These are phyloP conservation scores for Pelargonium myrrhifolium DNA, from an alignment of 441 rosid genomes.

Conservation along the genomic window DNA sequence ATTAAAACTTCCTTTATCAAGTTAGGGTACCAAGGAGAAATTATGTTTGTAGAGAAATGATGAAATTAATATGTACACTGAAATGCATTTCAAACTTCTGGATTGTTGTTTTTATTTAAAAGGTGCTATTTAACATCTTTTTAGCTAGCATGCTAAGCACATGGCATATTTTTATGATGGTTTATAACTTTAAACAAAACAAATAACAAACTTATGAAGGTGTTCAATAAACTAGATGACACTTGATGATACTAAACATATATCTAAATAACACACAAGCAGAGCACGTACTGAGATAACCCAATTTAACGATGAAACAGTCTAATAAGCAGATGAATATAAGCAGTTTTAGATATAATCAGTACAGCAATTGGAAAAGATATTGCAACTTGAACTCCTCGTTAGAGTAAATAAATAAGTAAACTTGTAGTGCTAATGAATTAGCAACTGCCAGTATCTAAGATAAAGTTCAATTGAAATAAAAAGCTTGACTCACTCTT, in stretches of 20 bases:
- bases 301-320: neutral
- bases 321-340: no score
- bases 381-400: neutral
- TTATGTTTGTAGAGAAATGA: neutral
- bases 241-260: neutral
- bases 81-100: neutral
- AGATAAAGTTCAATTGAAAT: slow-evolving; percentile 4
- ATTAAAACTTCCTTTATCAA: neutral
- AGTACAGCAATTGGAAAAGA: neutral
- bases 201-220: no score
- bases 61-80: neutral
- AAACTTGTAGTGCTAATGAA: neutral
- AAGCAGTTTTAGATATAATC: no score
- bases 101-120: neutral
- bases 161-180: neutral
- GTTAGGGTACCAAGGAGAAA: neutral
- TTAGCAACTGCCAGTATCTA: neutral
- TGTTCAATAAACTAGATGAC: neutral
- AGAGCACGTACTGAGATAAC: no score
- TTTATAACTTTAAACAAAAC: neutral
- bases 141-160: neutral
- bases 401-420: no score
- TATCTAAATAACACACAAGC: no score
- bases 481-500: slow-evolving; percentile 61
- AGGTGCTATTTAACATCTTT: neutral